phyloP scores from a whole-genome alignment of 1,284 basidiomycete species.

The Cryptococcus floricola region DNA sequence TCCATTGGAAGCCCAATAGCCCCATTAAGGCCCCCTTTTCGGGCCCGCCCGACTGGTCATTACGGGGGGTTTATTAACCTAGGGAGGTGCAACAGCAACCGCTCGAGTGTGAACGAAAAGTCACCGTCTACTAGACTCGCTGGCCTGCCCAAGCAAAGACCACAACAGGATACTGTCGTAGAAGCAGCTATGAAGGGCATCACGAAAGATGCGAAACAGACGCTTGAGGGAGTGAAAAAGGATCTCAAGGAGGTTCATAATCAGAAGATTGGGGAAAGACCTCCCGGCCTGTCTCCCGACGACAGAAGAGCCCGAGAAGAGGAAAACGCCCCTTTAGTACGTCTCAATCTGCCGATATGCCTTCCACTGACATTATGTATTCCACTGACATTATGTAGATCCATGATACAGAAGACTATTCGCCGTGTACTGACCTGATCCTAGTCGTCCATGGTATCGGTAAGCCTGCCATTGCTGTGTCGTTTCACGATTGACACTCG shows the following conservation, averaged over 20 bases:
- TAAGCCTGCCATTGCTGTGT: conserved; percentile 11
- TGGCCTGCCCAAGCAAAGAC: no score
- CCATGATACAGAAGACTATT: conserved; percentile 39
- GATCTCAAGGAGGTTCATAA: conserved; percentile 8
- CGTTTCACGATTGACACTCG: background rate
- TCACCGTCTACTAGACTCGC: no score
- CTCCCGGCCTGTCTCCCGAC: conserved; percentile 1
- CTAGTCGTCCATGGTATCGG: conserved; percentile 55
- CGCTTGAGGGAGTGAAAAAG: conserved; percentile 8
- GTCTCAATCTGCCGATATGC: background rate
- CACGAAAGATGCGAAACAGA: background rate
- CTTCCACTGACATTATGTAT: conserved; percentile 1
- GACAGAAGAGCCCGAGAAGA: conserved; percentile 37
- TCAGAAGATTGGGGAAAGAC: background rate
- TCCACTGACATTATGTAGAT: conserved; percentile 14
- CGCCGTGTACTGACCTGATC: conserved; percentile 52
- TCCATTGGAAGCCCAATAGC: no score
- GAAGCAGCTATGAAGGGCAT: conserved; percentile 5
- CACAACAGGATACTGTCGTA: background rate
- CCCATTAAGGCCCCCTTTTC: no score
- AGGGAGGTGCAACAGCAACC: no score
- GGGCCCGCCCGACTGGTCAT: no score
- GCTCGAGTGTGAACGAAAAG: background rate
- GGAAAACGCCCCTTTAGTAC: conserved; percentile 41
- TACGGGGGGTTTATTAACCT: no score